These are phyloP conservation scores for Erythrophleum ivorense DNA, from an alignment of 331 rosid species.

Conservation along the genomic window DNA sequence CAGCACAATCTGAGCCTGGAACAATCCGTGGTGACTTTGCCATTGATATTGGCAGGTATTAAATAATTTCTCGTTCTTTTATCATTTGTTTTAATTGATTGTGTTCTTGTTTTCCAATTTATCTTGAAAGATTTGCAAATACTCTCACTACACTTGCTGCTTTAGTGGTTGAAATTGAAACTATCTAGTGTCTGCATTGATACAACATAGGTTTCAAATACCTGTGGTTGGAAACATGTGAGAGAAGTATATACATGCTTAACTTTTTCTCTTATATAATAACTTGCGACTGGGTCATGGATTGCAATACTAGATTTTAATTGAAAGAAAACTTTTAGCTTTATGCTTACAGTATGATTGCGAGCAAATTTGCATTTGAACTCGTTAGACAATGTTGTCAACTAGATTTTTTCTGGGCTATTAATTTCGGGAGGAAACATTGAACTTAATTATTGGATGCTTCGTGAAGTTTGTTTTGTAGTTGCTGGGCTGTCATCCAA, in stretches of 20 bases:
- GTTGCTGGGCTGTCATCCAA: background rate
- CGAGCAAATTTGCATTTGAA: background rate
- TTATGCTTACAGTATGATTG: background rate
- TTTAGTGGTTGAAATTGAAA: background rate
- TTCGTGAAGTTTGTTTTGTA: background rate
- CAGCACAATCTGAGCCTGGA: constrained; percentile 86
- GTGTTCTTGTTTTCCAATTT: background rate
- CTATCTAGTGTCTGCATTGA: background rate
- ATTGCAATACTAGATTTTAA: background rate
- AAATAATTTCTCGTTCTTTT: background rate
- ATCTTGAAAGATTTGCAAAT: background rate
- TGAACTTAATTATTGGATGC: background rate
- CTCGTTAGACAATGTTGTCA: background rate
- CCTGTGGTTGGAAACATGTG: background rate
- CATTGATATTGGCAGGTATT: constrained; percentile 89
- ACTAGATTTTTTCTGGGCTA: no score
- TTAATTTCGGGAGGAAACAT: background rate
- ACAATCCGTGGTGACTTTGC: constrained; percentile 96
- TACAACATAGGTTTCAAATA: background rate
- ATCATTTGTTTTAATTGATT: background rate
- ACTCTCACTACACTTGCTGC: background rate
- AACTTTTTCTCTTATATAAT: background rate
- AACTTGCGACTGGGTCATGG: background rate
- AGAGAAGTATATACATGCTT: background rate
- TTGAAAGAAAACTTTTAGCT: background rate